A percentile compares a stretch with the other conserved stretches of the same genome.
phyloP scores from a whole-genome alignment of 257 asterid genomes.

The Solanum gracilifrons region DNA sequence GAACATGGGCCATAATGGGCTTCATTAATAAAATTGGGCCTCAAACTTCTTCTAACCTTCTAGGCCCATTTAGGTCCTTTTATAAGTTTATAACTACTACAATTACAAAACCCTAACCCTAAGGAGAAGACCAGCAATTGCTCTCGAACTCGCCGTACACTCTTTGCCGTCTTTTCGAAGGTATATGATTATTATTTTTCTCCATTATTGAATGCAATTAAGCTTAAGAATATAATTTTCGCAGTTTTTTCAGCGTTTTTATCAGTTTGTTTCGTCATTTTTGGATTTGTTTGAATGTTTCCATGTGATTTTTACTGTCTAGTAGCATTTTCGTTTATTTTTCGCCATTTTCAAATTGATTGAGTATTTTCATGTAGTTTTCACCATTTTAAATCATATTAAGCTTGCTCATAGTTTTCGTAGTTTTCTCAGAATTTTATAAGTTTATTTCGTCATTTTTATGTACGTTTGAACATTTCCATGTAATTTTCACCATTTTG shows the following conservation, averaged over 20 bases:
- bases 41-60: not conserved
- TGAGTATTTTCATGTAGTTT: not conserved
- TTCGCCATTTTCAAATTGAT: not conserved
- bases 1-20: not conserved
- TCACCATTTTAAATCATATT: not conserved
- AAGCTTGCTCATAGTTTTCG: not conserved
- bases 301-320: not conserved
- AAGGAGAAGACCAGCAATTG: not conserved
- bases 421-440: not conserved
- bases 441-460: no score
- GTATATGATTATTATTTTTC: not conserved
- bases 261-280: not conserved
- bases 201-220: not conserved
- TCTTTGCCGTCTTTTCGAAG: not conserved
- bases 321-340: not conserved
- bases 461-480: not conserved
- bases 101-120: not conserved
- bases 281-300: not conserved
- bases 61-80: not conserved
- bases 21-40: not conserved
- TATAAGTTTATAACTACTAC: not conserved
- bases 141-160: not conserved
- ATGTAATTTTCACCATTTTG: not conserved
- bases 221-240: not conserved
- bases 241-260: not conserved